Base-by-base conservation (phyloP, 164 flowering plant genomes). In the Protea cynaroides region DNA sequence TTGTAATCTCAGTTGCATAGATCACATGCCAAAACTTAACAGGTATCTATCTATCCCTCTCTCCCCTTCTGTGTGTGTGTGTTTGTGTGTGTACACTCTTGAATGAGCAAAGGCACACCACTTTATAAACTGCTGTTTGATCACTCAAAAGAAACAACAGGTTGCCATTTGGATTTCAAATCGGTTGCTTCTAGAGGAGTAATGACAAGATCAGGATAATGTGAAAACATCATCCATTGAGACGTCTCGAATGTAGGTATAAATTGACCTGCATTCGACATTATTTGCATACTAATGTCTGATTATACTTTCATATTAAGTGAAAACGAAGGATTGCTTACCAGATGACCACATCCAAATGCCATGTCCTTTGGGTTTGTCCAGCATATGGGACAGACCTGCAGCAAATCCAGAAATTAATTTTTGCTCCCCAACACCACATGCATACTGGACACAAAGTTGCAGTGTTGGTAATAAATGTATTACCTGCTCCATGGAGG, bases 321-420 rank as follows among this genome's bases (percentile, higher is more conserved):
- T 15, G 15, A 49, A 2, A 49, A 17, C 13, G 18, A 24, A 22
- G 51, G 25, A 56, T 69, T 53, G 52, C 87, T 78, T 73, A 90
- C 97, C 79, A 74, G 64, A 73, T 90, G 97, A 63, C 97, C 97
- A 55, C 97, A 90, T 56, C 86, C 88, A 70, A 90, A 90, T 65
- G 97, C 97, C 97, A 88, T 81, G 75, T 90, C 75, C 79, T 79
- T 88, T 25, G 83, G 84, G 68, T 85, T 88, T 59, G 90, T 84
- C 78, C 85, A 81, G 83, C 97, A 90, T 65, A 90, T 84, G 18
- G 91, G 88, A 69, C 97, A 90, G 47, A 75, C 86, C 92, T 88
- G 57, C 53, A 71, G 58, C 23, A 74, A 36, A 37, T 44, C 13
- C 7, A 56, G 21, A 0, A 15, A 34, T 22, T 29, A 29, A 29